Evolutionary conservation across 768 basidiomycete genomes (phyloP), one percentile per base, ranked within the genome.

Genomic region (Baorangia bicolor): DNA sequence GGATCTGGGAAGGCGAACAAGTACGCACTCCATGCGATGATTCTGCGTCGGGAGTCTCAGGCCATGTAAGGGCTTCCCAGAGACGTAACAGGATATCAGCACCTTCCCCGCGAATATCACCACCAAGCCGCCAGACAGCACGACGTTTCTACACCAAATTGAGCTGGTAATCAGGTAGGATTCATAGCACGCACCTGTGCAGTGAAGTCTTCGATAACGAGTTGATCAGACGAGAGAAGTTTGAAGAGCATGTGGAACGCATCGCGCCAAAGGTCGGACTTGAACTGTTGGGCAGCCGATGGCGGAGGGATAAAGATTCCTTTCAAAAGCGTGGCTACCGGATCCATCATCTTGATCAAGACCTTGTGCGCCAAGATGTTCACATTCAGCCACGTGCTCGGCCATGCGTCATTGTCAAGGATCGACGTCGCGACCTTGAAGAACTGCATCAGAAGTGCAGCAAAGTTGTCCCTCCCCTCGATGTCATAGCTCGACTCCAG

Each of bases 121-220:
- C 94, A 6, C 91, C 93, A n/a, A 98, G 82, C 35, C 92, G 84
- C 95, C 95, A 98, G 11, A 95, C 91, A 4, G 95, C 91, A 40
- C 95, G 86, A 39, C 94, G 90, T 86, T 93, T 93, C 92, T 97
- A 55, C 33, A 44, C 38, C 43, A 13, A 49, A 49, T 31, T 59
- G 20, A 63, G 55, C 34, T 41, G 13, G 30, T 38, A 23, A 53
- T 52, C 20, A 33, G 31, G n/a, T 27, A 56, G 52, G 28, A 48
- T 30, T 11, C 52, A 20, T 14, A 34, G 16, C 41, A 58, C 75
- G 35, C 55, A 90, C 92, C 82, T 96, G 96, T 2, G 94, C 92
- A 64, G 87, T 92, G 59, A 95, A 94, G 58, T 98, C 93, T 69
- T 98, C 96, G 45, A 98, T 94, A 16, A 92, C 86, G 18, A 98